A percentile compares a stretch with the other conserved stretches of the same genome.
Conservation (phyloP, 2,329 filamentous ascomycete species). For the Beauveria caledonica region DNA sequence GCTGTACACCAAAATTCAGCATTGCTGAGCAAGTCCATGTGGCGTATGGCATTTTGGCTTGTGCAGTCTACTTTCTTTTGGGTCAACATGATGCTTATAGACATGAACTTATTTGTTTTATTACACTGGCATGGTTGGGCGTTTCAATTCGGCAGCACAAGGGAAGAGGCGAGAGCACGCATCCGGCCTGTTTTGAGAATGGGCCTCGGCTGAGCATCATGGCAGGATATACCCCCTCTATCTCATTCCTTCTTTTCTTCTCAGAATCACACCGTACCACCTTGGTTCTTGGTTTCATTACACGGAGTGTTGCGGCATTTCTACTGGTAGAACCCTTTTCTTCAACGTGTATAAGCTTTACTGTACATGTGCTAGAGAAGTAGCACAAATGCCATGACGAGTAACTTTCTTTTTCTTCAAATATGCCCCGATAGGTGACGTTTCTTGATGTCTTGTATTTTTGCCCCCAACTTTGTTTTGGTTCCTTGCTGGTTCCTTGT, state of each 20-base stretch:
- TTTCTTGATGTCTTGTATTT: no score
- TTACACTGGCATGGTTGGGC: not conserved
- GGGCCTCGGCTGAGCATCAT: not conserved
- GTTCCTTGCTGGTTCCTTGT: no score
- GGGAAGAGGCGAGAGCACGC: not conserved
- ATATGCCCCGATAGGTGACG: no score
- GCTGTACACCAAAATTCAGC: not conserved
- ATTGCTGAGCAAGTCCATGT: not conserved
- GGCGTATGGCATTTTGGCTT: not conserved
- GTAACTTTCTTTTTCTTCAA: no score
- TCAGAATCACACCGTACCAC: no score
- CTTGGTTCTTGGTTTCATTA: no score
- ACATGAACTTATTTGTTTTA: not conserved
- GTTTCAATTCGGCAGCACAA: not conserved
- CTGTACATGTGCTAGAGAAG: not conserved
- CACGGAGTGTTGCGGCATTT: not conserved
- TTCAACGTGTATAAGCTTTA: not conserved
- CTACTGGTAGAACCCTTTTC: not conserved
- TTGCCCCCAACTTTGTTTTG: no score
- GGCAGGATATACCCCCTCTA: conserved; percentile 5
- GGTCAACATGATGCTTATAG: not conserved
- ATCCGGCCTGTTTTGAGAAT: not conserved
- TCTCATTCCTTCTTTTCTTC: not conserved
- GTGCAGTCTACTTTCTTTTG: not conserved
- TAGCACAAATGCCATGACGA: no score